phyloP scores from a whole-genome alignment of 495 filamentous ascomycete species.

The Penicillium chermesinum region DNA sequence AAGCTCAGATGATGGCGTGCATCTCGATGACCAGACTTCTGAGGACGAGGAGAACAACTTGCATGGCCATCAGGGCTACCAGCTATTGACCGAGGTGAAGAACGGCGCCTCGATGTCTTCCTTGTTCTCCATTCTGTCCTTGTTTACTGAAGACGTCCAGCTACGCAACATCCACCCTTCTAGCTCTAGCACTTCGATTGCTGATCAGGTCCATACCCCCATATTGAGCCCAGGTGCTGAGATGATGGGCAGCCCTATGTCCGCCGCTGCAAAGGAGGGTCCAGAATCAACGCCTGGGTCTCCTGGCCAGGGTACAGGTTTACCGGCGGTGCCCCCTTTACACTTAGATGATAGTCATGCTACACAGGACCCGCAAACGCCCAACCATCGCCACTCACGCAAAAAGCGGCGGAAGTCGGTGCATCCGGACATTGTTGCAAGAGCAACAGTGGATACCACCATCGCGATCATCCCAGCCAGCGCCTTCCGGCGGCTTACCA shows the following conservation, averaged over 20 bases:
- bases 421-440: conserved; percentile 93
- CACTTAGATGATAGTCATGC: conserved; percentile 53
- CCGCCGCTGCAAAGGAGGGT: conserved; percentile 17
- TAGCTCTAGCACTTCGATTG: conserved; percentile 40
- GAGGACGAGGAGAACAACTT: conserved; percentile 58
- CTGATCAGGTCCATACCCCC: conserved; percentile 16
- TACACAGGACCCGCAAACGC: conserved; percentile 16
- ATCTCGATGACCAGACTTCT: conserved; percentile 40
- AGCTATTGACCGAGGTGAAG: conserved; percentile 93
- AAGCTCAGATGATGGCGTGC: conserved; percentile 18
- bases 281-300: conserved; percentile 13
- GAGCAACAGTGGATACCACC: conserved; percentile 95
- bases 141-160: conserved; percentile 93
- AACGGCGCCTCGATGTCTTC: conserved; percentile 99
- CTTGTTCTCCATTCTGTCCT: conserved; percentile 89
- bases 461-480: conserved; percentile 97
- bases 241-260: conserved; percentile 33
- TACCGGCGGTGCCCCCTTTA: conserved; percentile 66
- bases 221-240: conserved; percentile 38
- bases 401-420: conserved; percentile 59
- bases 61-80: conserved; percentile 72
- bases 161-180: conserved; percentile 54
- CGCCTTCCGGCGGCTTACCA: conserved; percentile 88
- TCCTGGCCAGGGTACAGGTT: conserved; percentile 19
- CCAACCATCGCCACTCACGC: background rate